phyloP scores from a whole-genome alignment of 306 rosid genomes.

The Quercus robur region DNA sequence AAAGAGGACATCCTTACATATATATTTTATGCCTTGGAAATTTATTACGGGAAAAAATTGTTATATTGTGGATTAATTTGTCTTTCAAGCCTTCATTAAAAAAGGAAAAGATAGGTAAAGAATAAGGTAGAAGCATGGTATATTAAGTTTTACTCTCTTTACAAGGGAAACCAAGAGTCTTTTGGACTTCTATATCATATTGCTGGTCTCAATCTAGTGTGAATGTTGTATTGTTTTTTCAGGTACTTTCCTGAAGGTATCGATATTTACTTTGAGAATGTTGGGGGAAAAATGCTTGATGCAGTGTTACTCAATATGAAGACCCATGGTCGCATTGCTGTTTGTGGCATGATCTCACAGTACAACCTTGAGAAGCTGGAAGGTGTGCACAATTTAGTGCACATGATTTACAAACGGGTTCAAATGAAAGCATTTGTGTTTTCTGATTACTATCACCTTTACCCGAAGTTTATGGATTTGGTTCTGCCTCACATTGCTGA shows the following conservation, averaged over 20 bases:
- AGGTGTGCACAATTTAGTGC: constrained; percentile 25
- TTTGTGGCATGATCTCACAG: constrained; percentile 41
- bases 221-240: background rate
- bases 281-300: constrained; percentile 36
- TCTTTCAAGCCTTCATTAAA: no score
- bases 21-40: no score
- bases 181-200: no score
- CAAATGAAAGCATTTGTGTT: constrained; percentile 21
- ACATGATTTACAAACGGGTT: background rate
- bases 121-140: no score
- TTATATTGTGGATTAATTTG: no score
- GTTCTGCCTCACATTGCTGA: constrained; percentile 20
- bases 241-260: constrained; percentile 27
- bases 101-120: no score
- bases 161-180: no score
- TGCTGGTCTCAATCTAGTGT: no score
- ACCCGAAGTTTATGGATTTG: constrained; percentile 12
- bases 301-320: constrained; percentile 34
- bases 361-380: constrained; percentile 31
- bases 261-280: constrained; percentile 27
- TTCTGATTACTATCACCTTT: constrained; percentile 9
- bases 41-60: no score
- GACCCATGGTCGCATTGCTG: constrained; percentile 15
- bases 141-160: no score
- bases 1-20: no score